Percentiles rank a stretch among this genome's conserved stretches.
phyloP scores from a whole-genome alignment of 352 stramenopile genomes.

The Globisporangium nunn region DNA sequence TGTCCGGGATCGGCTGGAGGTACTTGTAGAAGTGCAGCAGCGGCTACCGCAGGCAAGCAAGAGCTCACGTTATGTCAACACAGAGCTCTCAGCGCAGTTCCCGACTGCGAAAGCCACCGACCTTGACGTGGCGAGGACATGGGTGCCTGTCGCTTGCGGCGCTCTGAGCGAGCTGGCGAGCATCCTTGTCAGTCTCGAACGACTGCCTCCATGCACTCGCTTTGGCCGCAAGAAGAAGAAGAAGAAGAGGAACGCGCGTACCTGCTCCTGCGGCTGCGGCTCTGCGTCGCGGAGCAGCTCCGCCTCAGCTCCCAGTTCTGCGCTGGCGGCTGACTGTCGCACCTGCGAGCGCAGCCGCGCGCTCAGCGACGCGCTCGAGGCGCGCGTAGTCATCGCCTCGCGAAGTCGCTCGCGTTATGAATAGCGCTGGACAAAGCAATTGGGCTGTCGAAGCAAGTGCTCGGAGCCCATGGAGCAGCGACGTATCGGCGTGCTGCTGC shows the following conservation, averaged over 20 bases:
- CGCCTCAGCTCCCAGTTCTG: background rate
- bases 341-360: slow-evolving; percentile 41
- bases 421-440: too few species aligned
- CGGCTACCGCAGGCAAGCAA: slow-evolving; percentile 19
- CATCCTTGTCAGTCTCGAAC: too few species aligned
- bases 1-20: slow-evolving; percentile 49
- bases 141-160: slow-evolving; percentile 4
- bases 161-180: too few species aligned
- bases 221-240: too few species aligned
- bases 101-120: slow-evolving; percentile 2
- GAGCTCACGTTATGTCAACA: background rate
- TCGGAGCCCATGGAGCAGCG: too few species aligned
- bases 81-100: background rate
- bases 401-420: background rate
- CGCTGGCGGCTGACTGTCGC: slow-evolving; percentile 21
- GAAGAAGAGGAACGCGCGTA: background rate
- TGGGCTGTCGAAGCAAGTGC: too few species aligned
- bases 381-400: slow-evolving; percentile 5
- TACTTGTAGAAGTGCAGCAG: slow-evolving; percentile 83
- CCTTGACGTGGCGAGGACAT: slow-evolving; percentile 29
- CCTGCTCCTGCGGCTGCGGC: background rate
- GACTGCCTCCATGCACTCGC: too few species aligned
- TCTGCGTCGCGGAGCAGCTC: background rate
- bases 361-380: slow-evolving; percentile 31
- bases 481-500: too few species aligned